Percentiles rank a stretch among this genome's conserved stretches.
Evolutionary conservation across 768 basidiomycete genomes (phyloP).

Genomic region (Lentinula raphanica): DNA sequence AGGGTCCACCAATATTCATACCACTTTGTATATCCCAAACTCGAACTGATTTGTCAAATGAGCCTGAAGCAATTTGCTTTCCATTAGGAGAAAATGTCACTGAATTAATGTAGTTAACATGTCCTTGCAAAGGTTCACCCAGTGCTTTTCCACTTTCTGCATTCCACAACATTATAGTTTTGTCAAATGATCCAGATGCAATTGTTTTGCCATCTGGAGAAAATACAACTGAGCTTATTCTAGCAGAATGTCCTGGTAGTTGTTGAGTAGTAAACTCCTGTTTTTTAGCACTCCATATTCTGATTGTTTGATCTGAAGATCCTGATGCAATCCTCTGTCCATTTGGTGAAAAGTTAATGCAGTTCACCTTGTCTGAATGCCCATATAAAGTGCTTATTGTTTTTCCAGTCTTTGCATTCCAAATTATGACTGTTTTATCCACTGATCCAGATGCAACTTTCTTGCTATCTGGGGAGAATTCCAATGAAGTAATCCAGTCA

Average conservation of each 20-base stretch:
- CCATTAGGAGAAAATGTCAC: background rate
- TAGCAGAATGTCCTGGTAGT: background rate
- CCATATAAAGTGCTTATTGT: too few relatives aligned
- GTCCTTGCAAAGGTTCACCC: constrained; percentile 7
- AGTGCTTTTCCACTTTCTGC: constrained; percentile 28
- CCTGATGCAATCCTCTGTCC: background rate
- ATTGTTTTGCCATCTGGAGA: constrained; percentile 1
- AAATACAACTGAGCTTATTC: background rate
- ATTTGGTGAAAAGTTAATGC: background rate
- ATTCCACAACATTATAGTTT: background rate
- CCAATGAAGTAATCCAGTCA: too few relatives aligned
- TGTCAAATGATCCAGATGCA: background rate
- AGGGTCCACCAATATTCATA: background rate
- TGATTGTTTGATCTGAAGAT: too few relatives aligned
- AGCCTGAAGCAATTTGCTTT: background rate
- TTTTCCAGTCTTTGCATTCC: too few relatives aligned
- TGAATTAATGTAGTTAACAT: background rate
- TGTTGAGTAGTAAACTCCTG: too few relatives aligned
- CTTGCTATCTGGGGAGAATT: too few relatives aligned
- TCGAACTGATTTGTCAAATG: background rate
- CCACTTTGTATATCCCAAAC: background rate
- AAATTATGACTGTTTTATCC: too few relatives aligned
- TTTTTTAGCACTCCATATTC: background rate
- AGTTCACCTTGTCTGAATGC: too few relatives aligned
- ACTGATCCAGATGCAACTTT: too few relatives aligned